Base-by-base conservation (phyloP, 495 filamentous ascomycete genomes). In the Clavariopsis aquatica region DNA sequence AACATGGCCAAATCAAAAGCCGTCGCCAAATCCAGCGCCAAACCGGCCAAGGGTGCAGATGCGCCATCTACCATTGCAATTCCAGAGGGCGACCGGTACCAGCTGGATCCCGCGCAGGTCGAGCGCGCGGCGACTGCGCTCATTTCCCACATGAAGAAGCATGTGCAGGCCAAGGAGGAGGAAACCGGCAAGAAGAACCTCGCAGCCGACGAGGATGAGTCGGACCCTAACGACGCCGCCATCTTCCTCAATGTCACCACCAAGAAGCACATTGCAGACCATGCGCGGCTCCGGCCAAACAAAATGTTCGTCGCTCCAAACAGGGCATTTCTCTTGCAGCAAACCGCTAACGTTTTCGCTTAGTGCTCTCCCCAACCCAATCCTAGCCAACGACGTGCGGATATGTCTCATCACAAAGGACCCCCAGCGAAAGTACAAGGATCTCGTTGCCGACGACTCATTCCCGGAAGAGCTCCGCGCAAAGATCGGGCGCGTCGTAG, bases 191-290 rank as follows among this genome's bases (percentile, higher is more conserved):
- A 84, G 73, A 92, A 89, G 75, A 88, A 87, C 54, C 83, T 96
- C 4, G 62, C 62, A 31, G 69, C 62, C n/a, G 55, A 71, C 23
- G 57, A 59, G 8, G 71, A 66, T 19, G 59, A 62, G 22, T 81
- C 52, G 79, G 77, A 31, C 79, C 78, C 45, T 78, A 82, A 71
- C 13, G 82, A 87, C 58, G 84, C 36, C 8, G 84, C 90, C 2
- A 80, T 98, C 57, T 96, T 89, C 88, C 84, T 98, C 31, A 85
- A 87, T 12, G 78, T 98, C 53, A 90, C 91, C 49, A 96, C 92
- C 49, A 98, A 98, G 78, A 91, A 89, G 76, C 90, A 94, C 73
- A 86, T 93, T 59, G 79, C 84, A 57, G 87, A 92, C 71, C 83
- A 83, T 70, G 85, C 86, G 73, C 83, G 83, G 45, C 81, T 97